A percentile compares a stretch with the other conserved stretches of the same genome.
phyloP scores from a whole-genome alignment of 805 yeast species.

The Candida alai region DNA sequence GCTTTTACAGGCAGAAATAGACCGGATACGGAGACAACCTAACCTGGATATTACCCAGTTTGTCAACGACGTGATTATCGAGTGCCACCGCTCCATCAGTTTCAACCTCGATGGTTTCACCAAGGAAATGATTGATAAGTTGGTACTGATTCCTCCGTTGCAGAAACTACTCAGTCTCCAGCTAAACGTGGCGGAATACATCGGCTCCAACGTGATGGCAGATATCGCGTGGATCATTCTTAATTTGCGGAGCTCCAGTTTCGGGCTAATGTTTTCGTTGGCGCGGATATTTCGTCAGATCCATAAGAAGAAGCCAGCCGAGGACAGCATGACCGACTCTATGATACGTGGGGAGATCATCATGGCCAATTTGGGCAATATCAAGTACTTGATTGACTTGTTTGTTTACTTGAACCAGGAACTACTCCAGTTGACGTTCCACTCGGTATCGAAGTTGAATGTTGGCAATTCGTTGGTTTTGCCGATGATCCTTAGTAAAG shows the following conservation, averaged over 20 bases:
- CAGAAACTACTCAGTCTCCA: constrained; percentile 72
- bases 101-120: constrained; percentile 62
- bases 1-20: constrained; percentile 48
- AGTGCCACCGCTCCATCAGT: constrained; percentile 71
- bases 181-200: constrained; percentile 52
- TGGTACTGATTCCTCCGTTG: constrained; percentile 71
- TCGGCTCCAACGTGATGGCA: constrained; percentile 26
- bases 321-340: constrained; percentile 51
- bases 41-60: constrained; percentile 19
- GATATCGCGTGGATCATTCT: constrained; percentile 62
- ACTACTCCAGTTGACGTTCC: constrained; percentile 43
- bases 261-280: constrained; percentile 61
- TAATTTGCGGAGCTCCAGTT: constrained; percentile 67
- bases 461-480: constrained; percentile 43
- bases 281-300: constrained; percentile 64
- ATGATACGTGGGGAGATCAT: constrained; percentile 60
- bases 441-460: constrained; percentile 17
- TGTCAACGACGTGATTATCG: constrained; percentile 48
- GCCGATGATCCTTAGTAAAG: constrained; percentile 62
- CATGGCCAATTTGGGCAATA: constrained; percentile 63
- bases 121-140: constrained; percentile 71
- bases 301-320: constrained; percentile 50
- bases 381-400: constrained; percentile 83
- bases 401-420: constrained; percentile 73
- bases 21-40: constrained; percentile 14